Percentiles rank a stretch among this genome's conserved stretches.
These are phyloP conservation scores for Monilinia vaccinii-corymbosi DNA, from an alignment of 2,329 filamentous ascomycete genomes.

Conservation along the genomic window DNA sequence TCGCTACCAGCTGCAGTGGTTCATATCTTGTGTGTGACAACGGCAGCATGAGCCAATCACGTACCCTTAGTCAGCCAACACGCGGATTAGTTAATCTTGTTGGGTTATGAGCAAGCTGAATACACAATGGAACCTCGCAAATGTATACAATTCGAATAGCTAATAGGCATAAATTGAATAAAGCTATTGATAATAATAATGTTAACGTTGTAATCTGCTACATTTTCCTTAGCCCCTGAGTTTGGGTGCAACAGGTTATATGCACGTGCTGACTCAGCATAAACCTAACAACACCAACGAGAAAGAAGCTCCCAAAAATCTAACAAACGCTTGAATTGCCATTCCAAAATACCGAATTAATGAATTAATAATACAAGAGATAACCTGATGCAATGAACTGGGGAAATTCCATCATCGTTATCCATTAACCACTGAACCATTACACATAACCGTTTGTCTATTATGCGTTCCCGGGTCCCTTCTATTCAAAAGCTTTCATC, in stretches of 20 bases:
- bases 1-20: not conserved
- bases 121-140: no score
- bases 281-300: not conserved
- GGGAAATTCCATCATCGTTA: not conserved
- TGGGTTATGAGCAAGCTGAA: no score
- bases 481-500: not conserved
- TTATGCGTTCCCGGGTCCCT: not conserved
- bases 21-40: not conserved
- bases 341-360: not conserved
- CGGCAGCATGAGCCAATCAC: not conserved
- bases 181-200: no score
- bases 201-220: no score
- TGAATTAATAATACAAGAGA: not conserved
- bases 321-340: not conserved
- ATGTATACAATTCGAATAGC: no score
- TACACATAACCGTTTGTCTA: no score
- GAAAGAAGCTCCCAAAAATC: not conserved
- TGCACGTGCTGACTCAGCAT: no score
- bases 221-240: no score
- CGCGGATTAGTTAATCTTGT: not conserved
- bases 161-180: no score
- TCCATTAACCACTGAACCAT: no score
- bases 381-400: not conserved
- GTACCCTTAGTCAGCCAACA: not conserved
- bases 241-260: no score